Evolutionary conservation across 2,329 filamentous ascomycete genomes (phyloP).

Genomic region (Talaromyces sp.): DNA sequence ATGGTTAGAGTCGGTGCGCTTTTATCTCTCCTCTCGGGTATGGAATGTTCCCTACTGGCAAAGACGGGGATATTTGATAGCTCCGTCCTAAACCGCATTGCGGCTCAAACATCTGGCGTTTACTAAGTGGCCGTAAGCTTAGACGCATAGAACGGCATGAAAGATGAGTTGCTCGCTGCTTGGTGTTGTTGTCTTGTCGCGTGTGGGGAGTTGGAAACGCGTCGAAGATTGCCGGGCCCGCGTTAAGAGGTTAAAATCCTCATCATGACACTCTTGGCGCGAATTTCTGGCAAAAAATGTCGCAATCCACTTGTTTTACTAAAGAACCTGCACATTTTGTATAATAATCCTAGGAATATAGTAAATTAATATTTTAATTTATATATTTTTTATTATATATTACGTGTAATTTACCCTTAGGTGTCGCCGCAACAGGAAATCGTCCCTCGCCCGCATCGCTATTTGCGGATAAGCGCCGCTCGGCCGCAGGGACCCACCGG

Average conservation of each 20-base stretch:
- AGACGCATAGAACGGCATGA: background rate
- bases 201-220: background rate
- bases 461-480: background rate
- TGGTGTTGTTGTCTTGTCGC: background rate
- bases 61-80: conserved; percentile 51
- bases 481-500: too few relatives aligned
- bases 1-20: background rate
- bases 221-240: background rate
- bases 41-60: conserved; percentile 40
- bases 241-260: background rate
- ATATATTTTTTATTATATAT: too few relatives aligned
- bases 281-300: too few relatives aligned
- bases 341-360: too few relatives aligned
- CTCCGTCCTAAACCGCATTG: conserved; percentile 52
- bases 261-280: too few relatives aligned
- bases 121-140: background rate
- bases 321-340: too few relatives aligned
- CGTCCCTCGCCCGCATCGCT: background rate
- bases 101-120: background rate
- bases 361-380: too few relatives aligned
- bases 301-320: too few relatives aligned
- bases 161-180: background rate
- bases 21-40: background rate
- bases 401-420: background rate
- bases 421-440: background rate